phyloP scores from a whole-genome alignment of 371 early-diverging fungal species.

The Zopfochytrium polystomum region DNA sequence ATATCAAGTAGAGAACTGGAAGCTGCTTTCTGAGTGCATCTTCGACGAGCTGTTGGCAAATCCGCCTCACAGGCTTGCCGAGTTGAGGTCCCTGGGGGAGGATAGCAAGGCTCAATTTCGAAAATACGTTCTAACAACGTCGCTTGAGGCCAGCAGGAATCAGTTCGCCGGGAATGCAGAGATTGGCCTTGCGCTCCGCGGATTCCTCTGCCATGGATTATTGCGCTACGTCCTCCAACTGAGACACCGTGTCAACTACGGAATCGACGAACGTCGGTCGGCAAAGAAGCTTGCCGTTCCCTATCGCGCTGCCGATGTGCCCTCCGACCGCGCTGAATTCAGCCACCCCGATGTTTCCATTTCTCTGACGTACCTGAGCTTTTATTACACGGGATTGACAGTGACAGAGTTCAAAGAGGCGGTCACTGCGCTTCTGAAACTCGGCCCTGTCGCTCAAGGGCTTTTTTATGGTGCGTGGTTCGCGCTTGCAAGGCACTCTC shows the following conservation, averaged over 20 bases:
- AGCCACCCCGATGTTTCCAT: conserved; percentile 25
- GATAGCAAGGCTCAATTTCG: background rate
- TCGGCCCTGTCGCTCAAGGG: background rate
- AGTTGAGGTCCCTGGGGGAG: background rate
- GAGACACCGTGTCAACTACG: conserved; percentile 24
- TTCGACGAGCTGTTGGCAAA: too few relatives aligned
- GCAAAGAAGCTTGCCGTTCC: conserved; percentile 24
- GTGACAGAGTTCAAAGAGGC: conserved; percentile 6
- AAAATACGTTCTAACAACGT: background rate
- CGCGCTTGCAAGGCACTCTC: background rate
- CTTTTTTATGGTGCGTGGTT: conserved; percentile 8
- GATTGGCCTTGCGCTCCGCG: conserved; percentile 13
- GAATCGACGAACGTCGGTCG: conserved; percentile 3
- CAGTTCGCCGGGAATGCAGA: background rate
- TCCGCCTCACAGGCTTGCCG: background rate
- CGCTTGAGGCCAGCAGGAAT: background rate
- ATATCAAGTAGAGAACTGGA: too few relatives aligned
- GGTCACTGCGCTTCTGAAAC: background rate
- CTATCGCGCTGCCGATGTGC: conserved; percentile 17
- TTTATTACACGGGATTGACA: conserved; percentile 22
- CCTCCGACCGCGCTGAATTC: conserved; percentile 25
- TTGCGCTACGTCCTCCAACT: conserved; percentile 8
- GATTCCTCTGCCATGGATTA: conserved; percentile 15
- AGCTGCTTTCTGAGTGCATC: too few relatives aligned
- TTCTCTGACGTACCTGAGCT: conserved; percentile 15